phyloP scores from a whole-genome alignment of 192 early-diverging fungal species.

The Linnemannia zychae region DNA sequence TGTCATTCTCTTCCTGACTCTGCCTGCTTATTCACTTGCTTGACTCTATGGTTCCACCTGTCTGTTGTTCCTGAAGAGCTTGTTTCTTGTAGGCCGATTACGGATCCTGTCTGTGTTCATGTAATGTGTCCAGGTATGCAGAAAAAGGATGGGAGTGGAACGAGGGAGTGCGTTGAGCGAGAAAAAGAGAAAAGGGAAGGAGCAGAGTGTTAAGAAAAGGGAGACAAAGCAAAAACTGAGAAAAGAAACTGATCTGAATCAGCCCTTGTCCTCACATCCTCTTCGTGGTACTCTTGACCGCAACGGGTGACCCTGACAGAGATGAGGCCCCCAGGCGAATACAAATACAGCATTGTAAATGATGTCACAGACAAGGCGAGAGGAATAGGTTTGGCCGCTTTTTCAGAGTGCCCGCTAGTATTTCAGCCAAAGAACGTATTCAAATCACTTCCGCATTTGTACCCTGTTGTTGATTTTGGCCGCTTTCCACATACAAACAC shows the following conservation, averaged over 20 bases:
- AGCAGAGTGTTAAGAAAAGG: background rate
- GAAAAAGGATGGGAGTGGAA: background rate
- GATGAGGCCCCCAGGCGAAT: background rate
- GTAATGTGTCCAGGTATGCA: background rate
- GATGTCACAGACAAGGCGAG: background rate
- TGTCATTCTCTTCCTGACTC: background rate
- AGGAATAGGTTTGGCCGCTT: slow-evolving; percentile 21
- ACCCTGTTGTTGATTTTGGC: background rate
- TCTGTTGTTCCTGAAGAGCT: background rate
- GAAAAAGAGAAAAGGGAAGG: background rate
- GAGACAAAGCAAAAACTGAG: background rate
- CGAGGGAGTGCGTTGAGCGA: background rate
- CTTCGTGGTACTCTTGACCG: background rate
- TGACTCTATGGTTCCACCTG: background rate
- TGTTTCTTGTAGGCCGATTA: background rate
- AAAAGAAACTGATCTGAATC: too few relatives aligned
- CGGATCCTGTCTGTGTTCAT: too few relatives aligned
- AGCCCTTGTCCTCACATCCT: background rate
- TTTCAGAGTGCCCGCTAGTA: slow-evolving; percentile 17
- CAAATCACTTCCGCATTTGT: background rate
- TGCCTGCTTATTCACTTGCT: background rate
- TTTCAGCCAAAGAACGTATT: background rate
- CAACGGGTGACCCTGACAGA: background rate
- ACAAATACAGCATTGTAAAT: background rate
- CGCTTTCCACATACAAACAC: background rate